A percentile compares a stretch with the other conserved stretches of the same genome.
Conservation (phyloP, 1,139 yeast genomes). For the Candida neerlandica region DNA sequence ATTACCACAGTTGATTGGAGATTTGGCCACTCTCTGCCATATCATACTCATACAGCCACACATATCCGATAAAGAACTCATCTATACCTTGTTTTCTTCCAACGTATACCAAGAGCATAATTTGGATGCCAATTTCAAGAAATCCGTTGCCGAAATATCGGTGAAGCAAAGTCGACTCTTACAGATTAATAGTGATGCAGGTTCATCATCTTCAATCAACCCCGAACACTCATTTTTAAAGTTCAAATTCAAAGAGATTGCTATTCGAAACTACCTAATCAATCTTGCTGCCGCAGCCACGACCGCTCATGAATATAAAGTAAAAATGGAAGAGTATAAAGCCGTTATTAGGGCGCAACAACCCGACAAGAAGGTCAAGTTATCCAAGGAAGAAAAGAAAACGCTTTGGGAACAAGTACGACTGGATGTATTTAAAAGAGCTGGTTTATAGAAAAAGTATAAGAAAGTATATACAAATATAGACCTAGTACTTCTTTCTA, state of each 20-base stretch:
- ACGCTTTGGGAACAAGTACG: conserved; percentile 53
- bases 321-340: conserved; percentile 39
- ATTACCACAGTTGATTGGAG: conserved; percentile 48
- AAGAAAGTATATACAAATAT: background rate
- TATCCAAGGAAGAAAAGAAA: conserved; percentile 47
- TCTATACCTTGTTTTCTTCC: conserved; percentile 42
- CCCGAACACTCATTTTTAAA: conserved; percentile 36
- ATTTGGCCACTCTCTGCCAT: conserved; percentile 44
- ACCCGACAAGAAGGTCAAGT: conserved; percentile 31
- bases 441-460: conserved; percentile 32
- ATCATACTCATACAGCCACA: conserved; percentile 44
- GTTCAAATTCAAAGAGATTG: conserved; percentile 48
- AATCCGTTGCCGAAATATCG: conserved; percentile 54
- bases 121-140: conserved; percentile 46
- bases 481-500: conserved; percentile 45
- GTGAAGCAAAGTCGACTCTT: conserved; percentile 51
- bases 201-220: conserved; percentile 17
- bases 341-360: conserved; percentile 20
- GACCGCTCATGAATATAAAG: conserved; percentile 53
- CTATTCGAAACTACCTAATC: conserved; percentile 51
- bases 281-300: conserved; percentile 60
- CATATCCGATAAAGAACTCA: conserved; percentile 47
- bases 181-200: conserved; percentile 33
- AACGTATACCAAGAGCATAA: conserved; percentile 52
- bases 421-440: conserved; percentile 50